These are phyloP conservation scores for Kockovaella imperatae DNA, from an alignment of 768 basidiomycete species.

Conservation along the genomic window DNA sequence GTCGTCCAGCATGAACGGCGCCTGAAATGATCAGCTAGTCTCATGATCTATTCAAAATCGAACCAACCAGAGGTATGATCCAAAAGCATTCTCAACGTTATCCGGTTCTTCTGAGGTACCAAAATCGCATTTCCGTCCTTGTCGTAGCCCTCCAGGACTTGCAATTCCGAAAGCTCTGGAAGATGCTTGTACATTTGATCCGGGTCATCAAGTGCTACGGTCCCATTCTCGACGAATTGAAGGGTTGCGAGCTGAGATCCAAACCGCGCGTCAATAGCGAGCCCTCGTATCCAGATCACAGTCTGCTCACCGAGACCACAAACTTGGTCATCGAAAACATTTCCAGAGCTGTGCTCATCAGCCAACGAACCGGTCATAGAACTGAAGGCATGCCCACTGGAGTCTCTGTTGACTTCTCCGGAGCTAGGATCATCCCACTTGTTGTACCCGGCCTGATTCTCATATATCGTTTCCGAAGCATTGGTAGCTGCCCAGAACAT, in stretches of 20 bases:
- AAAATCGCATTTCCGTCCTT: constrained; percentile 16
- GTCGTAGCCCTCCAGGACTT: constrained; percentile 24
- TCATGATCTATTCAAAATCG: neutral
- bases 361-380: neutral
- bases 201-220: constrained; percentile 23
- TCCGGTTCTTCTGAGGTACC: constrained; percentile 14
- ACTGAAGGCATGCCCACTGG: neutral
- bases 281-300: neutral
- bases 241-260: constrained; percentile 26
- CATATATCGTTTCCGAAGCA: constrained; percentile 1
- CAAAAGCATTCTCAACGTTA: constrained; percentile 37
- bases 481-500: constrained; percentile 1
- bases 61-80: constrained; percentile 36
- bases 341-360: constrained; percentile 20
- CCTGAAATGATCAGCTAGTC: neutral
- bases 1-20: too few relatives aligned
- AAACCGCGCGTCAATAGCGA: neutral
- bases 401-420: neutral
- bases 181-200: constrained; percentile 19
- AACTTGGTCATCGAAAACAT: constrained; percentile 40
- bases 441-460: neutral
- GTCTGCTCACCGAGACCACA: constrained; percentile 19
- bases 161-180: constrained; percentile 17
- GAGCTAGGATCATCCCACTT: neutral
- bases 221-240: constrained; percentile 35